Evolutionary conservation across 2,329 filamentous ascomycete genomes (phyloP), one percentile per base, ranked within the genome.

Genomic region (Beauveria rudraprayagi): DNA sequence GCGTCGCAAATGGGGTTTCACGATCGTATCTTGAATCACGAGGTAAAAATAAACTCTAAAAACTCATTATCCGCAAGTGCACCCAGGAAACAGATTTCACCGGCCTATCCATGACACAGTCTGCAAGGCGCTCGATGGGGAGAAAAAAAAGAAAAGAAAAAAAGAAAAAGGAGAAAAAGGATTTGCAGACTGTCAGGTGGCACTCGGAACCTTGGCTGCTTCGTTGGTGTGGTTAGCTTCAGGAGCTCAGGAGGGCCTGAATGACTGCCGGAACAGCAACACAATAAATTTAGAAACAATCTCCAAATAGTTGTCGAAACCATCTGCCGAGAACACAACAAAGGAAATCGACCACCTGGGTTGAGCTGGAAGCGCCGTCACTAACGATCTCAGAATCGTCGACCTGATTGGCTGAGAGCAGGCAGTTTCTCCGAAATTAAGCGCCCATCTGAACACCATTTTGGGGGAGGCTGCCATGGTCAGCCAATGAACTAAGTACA

Each of bases 1-100:
- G n/a, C n/a, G 57, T 60, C 57, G 28, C 57, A 60, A 16, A 54
- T 60, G 14, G 26, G 50, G 57, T 60, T 60, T 60, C 57, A 60
- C 41, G 48, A 47, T 53, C 26, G 46, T 24, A 43, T 46, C 40
- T 34, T 40, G 28, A 53, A 37, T 60, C 57, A 54, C 17, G 34
- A 19, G 40, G 46, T 37, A 52, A 24, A 28, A 30, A 16, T 14
- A 26, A 52, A 52, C 48, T 26, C 37, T 9, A 43, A 44, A 5
- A 50, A 48, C 26, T 46, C 16, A 9, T 7, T 16, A 8, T 19
- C 26, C 10, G 16, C 10, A 6, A 34, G 28, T 7, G 43, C 44
- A 7, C 3, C 4, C 30, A 26, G 14, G 10, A 44, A 30, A n/a
- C 22, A 43, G 8, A n/a, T 22, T 28, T 14, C 16, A 24, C 28